phyloP scores from a whole-genome alignment of 2,329 filamentous ascomycete genomes.

The Phialophora tarda region DNA sequence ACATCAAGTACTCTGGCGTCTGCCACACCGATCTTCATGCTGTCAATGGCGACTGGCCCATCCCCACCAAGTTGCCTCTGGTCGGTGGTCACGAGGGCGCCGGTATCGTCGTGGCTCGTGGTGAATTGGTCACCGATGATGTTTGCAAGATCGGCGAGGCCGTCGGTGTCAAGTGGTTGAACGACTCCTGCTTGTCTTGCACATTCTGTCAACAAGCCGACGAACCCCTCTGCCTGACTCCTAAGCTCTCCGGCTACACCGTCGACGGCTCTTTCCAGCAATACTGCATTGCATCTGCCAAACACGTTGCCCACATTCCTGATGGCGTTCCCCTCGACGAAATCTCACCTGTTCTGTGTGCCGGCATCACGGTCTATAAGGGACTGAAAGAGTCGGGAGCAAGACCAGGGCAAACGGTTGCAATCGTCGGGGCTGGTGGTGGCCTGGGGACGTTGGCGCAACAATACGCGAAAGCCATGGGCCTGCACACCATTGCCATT shows the following conservation, averaged over 20 bases:
- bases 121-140: conserved; percentile 76
- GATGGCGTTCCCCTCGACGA: conserved; percentile 77
- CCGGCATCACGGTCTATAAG: conserved; percentile 88
- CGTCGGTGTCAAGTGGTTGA: conserved; percentile 91
- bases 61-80: conserved; percentile 79
- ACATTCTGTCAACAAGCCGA: conserved; percentile 80
- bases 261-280: conserved; percentile 92
- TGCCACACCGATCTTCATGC: conserved; percentile 87
- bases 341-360: conserved; percentile 80
- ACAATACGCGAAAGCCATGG: conserved; percentile 93
- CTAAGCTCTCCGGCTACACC: conserved; percentile 84
- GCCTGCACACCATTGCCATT: conserved; percentile 77
- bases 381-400: conserved; percentile 83
- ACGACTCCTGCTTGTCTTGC: conserved; percentile 83
- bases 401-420: conserved; percentile 75
- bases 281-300: conserved; percentile 85
- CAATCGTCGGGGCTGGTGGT: conserved; percentile 85
- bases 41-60: conserved; percentile 87
- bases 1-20: conserved; percentile 87
- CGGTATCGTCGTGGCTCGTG: conserved; percentile 79
- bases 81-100: conserved; percentile 77
- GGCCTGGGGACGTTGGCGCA: conserved; percentile 78
- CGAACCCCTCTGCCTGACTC: conserved; percentile 79
- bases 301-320: conserved; percentile 81
- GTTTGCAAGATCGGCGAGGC: conserved; percentile 73